Percentiles rank a stretch among this genome's conserved stretches.
Conservation (phyloP, 441 rosid genomes). For the Gossypium laxum region DNA sequence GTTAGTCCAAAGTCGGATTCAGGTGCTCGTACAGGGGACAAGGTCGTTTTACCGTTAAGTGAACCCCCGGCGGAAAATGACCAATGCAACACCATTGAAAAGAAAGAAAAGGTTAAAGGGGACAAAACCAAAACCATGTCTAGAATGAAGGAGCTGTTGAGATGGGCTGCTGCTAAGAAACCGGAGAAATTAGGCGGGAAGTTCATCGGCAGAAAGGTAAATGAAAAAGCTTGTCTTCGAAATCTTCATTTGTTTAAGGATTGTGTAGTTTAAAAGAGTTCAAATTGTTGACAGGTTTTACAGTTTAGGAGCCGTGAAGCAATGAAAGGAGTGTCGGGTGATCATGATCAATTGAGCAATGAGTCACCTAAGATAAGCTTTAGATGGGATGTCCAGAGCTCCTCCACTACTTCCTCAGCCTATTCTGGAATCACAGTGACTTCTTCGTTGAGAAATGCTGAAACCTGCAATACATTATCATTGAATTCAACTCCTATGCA, state of each 20-base stretch:
- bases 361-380: conserved; percentile 67
- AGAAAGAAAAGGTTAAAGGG: conserved; percentile 30
- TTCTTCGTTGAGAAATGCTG: conserved; percentile 32
- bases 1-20: not conserved
- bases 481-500: conserved; percentile 35
- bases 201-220: conserved; percentile 51
- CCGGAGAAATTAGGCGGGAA: conserved; percentile 50
- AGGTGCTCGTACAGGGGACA: conserved; percentile 24
- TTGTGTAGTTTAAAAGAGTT: not conserved
- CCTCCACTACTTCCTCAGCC: conserved; percentile 40
- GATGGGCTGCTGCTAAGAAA: conserved; percentile 67
- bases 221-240: not conserved
- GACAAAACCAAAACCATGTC: conserved; percentile 45
- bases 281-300: conserved; percentile 31
- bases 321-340: conserved; percentile 35
- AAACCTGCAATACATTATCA: conserved; percentile 25
- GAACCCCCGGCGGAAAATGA: conserved; percentile 19
- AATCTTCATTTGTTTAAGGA: not conserved
- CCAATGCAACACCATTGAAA: conserved; percentile 15
- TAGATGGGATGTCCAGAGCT: conserved; percentile 68
- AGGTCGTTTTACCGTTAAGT: conserved; percentile 26
- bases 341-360: conserved; percentile 38
- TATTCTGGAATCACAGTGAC: conserved; percentile 41
- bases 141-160: conserved; percentile 60
- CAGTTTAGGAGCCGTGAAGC: conserved; percentile 38